Percentiles rank a stretch among this genome's conserved stretches.
Evolutionary conservation across 2,329 filamentous ascomycete species (phyloP).

Genomic region (Mycosphaerella sp.): DNA sequence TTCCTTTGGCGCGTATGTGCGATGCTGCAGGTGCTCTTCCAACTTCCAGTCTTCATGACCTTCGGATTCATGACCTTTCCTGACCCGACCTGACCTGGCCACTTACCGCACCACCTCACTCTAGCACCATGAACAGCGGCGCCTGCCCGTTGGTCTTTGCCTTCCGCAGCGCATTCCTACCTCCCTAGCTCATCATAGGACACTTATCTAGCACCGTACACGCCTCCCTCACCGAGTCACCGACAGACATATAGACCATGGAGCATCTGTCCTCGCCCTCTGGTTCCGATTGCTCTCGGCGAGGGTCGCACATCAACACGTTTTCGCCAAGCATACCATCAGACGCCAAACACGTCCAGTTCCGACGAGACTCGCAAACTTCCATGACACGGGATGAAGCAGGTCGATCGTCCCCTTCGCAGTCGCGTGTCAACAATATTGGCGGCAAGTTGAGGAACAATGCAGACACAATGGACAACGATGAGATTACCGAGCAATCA

Average conservation of each 20-base stretch:
- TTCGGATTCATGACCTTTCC: not conserved
- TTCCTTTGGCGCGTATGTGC: not conserved
- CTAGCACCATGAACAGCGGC: conserved; percentile 2
- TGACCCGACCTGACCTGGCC: not conserved
- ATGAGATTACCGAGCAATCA: conserved; percentile 29
- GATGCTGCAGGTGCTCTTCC: too few relatives aligned
- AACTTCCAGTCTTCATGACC: not conserved
- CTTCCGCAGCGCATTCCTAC: conserved; percentile 2
- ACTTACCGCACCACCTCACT: not conserved
- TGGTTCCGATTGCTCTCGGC: conserved; percentile 14
- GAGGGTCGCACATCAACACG: conserved; percentile 10
- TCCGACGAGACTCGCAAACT: conserved; percentile 16
- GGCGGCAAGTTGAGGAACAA: conserved; percentile 8
- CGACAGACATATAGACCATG: conserved; percentile 12
- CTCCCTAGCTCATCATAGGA: not conserved
- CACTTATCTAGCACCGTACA: not conserved
- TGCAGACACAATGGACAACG: conserved; percentile 18
- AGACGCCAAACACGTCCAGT: conserved; percentile 21
- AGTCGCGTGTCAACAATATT: not conserved
- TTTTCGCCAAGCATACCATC: conserved; percentile 3
- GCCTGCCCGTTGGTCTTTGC: conserved; percentile 1
- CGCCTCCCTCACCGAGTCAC: not conserved
- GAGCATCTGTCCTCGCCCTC: conserved; percentile 14
- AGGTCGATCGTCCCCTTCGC: conserved; percentile 4
- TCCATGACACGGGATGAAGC: conserved; percentile 11